A percentile compares a stretch with the other conserved stretches of the same genome.
Evolutionary conservation across 768 basidiomycete genomes (phyloP).

Genomic region (Rhizopogon vulgaris): DNA sequence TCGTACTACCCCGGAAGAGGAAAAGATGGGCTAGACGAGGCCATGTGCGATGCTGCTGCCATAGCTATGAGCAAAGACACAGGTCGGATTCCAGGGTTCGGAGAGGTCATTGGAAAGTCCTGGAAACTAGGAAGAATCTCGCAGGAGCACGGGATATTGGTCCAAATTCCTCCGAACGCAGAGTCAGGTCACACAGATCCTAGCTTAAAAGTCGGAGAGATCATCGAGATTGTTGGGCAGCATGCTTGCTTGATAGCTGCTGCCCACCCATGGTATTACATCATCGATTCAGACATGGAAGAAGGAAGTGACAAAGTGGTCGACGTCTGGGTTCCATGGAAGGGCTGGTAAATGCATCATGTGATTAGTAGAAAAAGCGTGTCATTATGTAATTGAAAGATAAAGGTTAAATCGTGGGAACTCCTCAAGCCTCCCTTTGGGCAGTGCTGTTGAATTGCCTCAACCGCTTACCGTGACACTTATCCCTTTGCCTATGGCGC

Average conservation of each 20-base stretch:
- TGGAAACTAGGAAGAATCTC: conserved; percentile 65
- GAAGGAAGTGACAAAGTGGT: conserved; percentile 47
- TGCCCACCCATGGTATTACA: conserved; percentile 77
- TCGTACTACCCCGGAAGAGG: conserved; percentile 76
- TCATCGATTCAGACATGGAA: conserved; percentile 60
- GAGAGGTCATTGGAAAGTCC: conserved; percentile 59
- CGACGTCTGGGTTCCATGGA: conserved; percentile 88
- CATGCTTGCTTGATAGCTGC: conserved; percentile 84
- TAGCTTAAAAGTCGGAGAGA: conserved; percentile 48
- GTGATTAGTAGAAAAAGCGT: too few species aligned
- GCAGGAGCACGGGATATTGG: conserved; percentile 77
- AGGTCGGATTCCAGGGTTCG: conserved; percentile 66
- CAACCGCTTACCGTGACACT: too few species aligned
- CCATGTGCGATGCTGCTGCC: conserved; percentile 78
- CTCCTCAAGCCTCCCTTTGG: neutral
- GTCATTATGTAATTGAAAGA: neutral
- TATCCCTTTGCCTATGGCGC: conserved; percentile 39
- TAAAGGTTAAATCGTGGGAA: neutral
- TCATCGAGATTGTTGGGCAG: conserved; percentile 73
- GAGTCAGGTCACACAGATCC: conserved; percentile 5
- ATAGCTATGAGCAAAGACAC: conserved; percentile 87
- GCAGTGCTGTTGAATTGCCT: neutral
- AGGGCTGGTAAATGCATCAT: conserved; percentile 59
- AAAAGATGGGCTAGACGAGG: conserved; percentile 57
- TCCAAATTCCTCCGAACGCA: conserved; percentile 23